phyloP scores from a whole-genome alignment of 2,329 filamentous ascomycete genomes.

The Botrytis porri region DNA sequence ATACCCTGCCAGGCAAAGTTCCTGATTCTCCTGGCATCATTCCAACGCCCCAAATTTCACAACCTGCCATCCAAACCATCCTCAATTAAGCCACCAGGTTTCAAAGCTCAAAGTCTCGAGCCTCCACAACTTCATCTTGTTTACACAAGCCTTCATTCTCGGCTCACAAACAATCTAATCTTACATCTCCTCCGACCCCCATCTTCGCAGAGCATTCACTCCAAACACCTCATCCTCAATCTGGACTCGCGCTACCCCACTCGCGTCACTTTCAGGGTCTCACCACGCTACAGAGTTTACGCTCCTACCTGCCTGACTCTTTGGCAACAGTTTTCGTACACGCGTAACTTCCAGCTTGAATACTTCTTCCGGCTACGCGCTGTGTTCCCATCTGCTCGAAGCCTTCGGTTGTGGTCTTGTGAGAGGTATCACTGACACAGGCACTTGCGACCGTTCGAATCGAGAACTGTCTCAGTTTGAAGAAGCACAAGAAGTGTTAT shows the following conservation, averaged over 20 bases:
- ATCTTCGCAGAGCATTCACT: not conserved
- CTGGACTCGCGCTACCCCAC: not conserved
- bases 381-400: conserved; percentile 15
- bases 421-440: conserved; percentile 3
- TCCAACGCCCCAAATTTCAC: not conserved
- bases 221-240: conserved; percentile 4
- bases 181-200: not conserved
- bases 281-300: not conserved
- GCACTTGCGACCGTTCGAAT: conserved; percentile 1
- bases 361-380: conserved; percentile 5
- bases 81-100: not conserved
- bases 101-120: conserved; percentile 10
- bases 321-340: conserved; percentile 7
- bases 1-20: conserved; percentile 1
- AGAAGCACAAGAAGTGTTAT: conserved; percentile 13
- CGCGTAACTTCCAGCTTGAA: not conserved
- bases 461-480: conserved; percentile 7
- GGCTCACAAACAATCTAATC: not conserved
- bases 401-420: conserved; percentile 14
- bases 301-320: conserved; percentile 9
- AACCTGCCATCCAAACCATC: not conserved
- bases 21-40: not conserved
- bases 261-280: not conserved
- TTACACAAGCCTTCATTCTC: not conserved
- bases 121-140: not conserved